phyloP scores from a whole-genome alignment of 2,329 filamentous ascomycete genomes.

The Penicillium sp. region DNA sequence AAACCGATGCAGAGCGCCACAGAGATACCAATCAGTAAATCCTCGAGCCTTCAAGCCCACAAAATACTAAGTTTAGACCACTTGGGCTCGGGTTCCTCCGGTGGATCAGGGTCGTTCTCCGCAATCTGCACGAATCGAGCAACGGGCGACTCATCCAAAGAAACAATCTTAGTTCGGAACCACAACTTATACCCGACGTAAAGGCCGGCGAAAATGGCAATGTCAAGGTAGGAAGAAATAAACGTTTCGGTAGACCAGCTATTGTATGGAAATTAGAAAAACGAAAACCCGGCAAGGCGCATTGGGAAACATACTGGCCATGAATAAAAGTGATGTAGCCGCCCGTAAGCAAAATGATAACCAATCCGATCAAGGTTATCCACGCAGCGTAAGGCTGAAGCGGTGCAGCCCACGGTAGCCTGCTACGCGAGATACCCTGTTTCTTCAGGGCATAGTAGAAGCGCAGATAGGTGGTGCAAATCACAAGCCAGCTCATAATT shows the following conservation, averaged over 20 bases:
- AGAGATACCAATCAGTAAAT: neutral
- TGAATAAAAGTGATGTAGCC: conserved; percentile 55
- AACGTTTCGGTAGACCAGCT: conserved; percentile 57
- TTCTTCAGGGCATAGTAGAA: conserved; percentile 47
- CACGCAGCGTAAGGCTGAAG: conserved; percentile 62
- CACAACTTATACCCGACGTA: conserved; percentile 44
- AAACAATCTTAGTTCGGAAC: conserved; percentile 36
- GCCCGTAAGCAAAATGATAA: conserved; percentile 63
- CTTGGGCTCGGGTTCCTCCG: conserved; percentile 4
- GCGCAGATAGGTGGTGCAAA: conserved; percentile 53
- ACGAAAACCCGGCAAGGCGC: neutral
- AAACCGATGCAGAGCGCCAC: neutral
- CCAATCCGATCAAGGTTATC: conserved; percentile 54
- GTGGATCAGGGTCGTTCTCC: conserved; percentile 15
- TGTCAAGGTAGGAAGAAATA: conserved; percentile 57
- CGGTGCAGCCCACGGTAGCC: conserved; percentile 48
- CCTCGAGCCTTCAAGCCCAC: conserved; percentile 3
- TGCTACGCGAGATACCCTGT: conserved; percentile 33
- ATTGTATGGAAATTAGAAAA: neutral
- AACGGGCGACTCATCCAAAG: conserved; percentile 24
- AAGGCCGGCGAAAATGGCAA: conserved; percentile 54
- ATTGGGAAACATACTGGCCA: conserved; percentile 4
- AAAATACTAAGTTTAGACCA: conserved; percentile 9
- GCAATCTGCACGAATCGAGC: conserved; percentile 11
- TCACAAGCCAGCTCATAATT: conserved; percentile 57